Evolutionary conservation across 2,329 filamentous ascomycete species (phyloP), one percentile per base, ranked within the genome.

Genomic region (Penicillium digitatum): DNA sequence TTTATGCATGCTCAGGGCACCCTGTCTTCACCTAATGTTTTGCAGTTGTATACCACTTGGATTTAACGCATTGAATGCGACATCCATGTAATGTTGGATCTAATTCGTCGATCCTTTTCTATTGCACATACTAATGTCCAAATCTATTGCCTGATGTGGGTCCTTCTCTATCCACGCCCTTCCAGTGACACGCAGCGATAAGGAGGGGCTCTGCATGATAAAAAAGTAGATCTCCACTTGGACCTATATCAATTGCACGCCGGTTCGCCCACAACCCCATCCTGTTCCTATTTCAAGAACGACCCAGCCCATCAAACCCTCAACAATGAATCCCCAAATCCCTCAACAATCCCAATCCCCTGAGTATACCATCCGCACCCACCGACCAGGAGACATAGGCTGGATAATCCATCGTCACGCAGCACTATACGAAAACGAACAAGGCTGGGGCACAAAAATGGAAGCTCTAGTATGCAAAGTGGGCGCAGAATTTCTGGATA

Each of bases 351-450:
- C 22, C 20, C 32, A 45, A 24, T n/a, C 29, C 16, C 14, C 7
- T 3, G 27, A 6, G 31, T 47, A 52, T 20, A 59, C 54, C 24
- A 22, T 65, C 12, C 58, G 61, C 50, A 52, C 39, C 20, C 58
- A 61, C 53, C 45, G 44, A 12, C 45, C 61, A 1, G 56, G 52
- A 3, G 62, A 64, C 29, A 54, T 65, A 34, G 54, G 56, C 14
- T 63, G 59, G 59, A 59, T 65, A 14, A 51, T 56, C 18, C 27
- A 55, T 39, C 62, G 63, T 2, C 60, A 65, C n/a, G 60, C 51
- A 3, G 35, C 48, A 20, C 52, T 59, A 20, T 64, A 65, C 46
- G 47, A 55, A 5, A 29, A 44, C 11, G 60, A 64, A 47, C 54
- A 63, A 37, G 47, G 54, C 43, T 65, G 53, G 53, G 54, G 54